phyloP scores from a whole-genome alignment of 768 basidiomycete species.

The Asterophora lycoperdoides region DNA sequence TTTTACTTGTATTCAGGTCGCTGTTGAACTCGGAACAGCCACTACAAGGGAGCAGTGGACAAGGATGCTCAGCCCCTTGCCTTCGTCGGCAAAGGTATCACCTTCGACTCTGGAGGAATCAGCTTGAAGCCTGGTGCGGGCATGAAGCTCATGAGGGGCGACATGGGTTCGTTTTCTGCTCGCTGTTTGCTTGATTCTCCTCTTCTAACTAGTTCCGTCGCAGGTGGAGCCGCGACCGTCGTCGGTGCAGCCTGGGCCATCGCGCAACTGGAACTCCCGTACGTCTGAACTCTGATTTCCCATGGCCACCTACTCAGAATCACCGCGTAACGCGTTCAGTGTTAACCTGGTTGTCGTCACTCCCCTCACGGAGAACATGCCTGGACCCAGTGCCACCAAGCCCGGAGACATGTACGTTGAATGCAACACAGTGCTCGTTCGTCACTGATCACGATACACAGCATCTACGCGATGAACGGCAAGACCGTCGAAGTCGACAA shows the following conservation, averaged over 20 bases:
- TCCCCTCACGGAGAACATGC: conserved; percentile 84
- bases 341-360: conserved; percentile 72
- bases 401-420: conserved; percentile 75
- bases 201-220: background rate
- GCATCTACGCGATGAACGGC: conserved; percentile 83
- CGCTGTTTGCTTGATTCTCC: background rate
- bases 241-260: conserved; percentile 70
- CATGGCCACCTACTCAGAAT: background rate
- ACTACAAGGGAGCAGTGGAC: conserved; percentile 72
- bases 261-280: conserved; percentile 80
- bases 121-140: conserved; percentile 75
- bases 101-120: conserved; percentile 88
- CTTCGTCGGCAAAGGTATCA: conserved; percentile 86
- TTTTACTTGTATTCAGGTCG: background rate
- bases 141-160: conserved; percentile 84
- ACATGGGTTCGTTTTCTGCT: conserved; percentile 61
- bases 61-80: conserved; percentile 58
- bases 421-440: background rate
- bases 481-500: conserved; percentile 86
- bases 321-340: conserved; percentile 30
- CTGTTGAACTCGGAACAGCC: conserved; percentile 36
- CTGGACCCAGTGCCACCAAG: conserved; percentile 67
- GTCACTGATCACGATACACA: conserved; percentile 21
- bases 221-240: conserved; percentile 78
- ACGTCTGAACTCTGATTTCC: conserved; percentile 24